These are phyloP conservation scores for Escovopsis weberi DNA, from an alignment of 2,329 filamentous ascomycete genomes.

Conservation along the genomic window DNA sequence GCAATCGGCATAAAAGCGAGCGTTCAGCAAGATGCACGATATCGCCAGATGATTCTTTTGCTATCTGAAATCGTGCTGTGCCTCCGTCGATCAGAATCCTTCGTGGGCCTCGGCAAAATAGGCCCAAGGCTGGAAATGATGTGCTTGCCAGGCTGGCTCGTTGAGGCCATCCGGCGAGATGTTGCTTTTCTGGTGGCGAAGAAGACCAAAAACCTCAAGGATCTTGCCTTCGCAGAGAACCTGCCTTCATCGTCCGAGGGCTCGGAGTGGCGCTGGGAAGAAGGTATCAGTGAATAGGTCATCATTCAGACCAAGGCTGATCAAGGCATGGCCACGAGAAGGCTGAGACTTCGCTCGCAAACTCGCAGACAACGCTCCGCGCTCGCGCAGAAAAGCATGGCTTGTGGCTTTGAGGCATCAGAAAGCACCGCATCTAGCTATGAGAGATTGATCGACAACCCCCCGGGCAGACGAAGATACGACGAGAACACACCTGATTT, in stretches of 20 bases:
- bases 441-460: too few species aligned
- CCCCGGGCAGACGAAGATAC: too few species aligned
- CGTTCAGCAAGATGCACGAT: slow-evolving; percentile 8
- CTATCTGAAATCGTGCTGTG: slow-evolving; percentile 31
- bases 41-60: slow-evolving; percentile 21
- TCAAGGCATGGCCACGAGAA: too few species aligned
- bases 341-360: too few species aligned
- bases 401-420: too few species aligned
- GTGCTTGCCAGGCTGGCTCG: slow-evolving; percentile 16
- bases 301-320: too few species aligned
- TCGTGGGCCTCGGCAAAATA: slow-evolving; percentile 24
- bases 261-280: slow-evolving; percentile 25
- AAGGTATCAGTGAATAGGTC: slow-evolving; percentile 27
- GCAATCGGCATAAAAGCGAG: slow-evolving; percentile 6
- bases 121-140: slow-evolving; percentile 25
- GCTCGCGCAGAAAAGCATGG: too few species aligned
- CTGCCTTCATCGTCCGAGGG: slow-evolving; percentile 12
- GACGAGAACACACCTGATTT: background rate
- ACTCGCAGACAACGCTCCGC: too few species aligned
- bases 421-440: too few species aligned
- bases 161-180: slow-evolving; percentile 27
- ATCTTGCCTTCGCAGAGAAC: slow-evolving; percentile 38
- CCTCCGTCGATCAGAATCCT: slow-evolving; percentile 27
- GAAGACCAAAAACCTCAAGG: slow-evolving; percentile 35
- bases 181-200: slow-evolving; percentile 37